These are phyloP conservation scores for Rhizoclosmatium sp. DNA, from an alignment of 192 early-diverging fungal species.

Conservation along the genomic window DNA sequence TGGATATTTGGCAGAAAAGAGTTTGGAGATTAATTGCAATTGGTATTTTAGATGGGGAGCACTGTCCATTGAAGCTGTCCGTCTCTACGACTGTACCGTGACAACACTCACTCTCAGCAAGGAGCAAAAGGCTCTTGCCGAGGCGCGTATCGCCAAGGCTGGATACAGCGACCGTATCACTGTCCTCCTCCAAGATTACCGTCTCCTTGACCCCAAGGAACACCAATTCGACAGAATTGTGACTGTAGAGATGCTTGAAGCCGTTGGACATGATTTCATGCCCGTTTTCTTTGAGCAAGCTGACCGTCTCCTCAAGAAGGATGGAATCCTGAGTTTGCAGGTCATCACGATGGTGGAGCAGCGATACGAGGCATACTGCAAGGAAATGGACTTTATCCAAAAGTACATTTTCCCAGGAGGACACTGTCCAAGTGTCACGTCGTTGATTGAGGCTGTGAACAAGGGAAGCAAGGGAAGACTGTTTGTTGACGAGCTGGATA, in stretches of 20 bases:
- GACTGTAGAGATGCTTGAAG: conserved; percentile 79
- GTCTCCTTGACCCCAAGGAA: conserved; percentile 59
- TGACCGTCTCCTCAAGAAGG: conserved; percentile 64
- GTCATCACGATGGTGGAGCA: conserved; percentile 77
- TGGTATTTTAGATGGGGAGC: conserved; percentile 63
- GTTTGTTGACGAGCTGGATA: conserved; percentile 63
- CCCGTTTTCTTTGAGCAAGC: conserved; percentile 67
- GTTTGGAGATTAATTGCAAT: too few relatives aligned
- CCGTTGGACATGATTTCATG: conserved; percentile 73
- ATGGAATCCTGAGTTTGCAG: conserved; percentile 66
- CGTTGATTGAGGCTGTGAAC: conserved; percentile 60
- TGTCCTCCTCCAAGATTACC: conserved; percentile 74
- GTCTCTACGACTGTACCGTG: conserved; percentile 63
- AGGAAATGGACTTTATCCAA: conserved; percentile 72
- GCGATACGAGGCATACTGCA: conserved; percentile 65
- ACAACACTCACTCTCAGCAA: conserved; percentile 69
- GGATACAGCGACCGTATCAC: conserved; percentile 63
- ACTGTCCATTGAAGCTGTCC: conserved; percentile 70
- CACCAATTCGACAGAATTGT: conserved; percentile 76
- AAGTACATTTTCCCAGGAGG: conserved; percentile 83
- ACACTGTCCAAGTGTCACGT: conserved; percentile 71
- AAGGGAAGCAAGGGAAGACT: conserved; percentile 62
- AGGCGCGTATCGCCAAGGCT: conserved; percentile 64
- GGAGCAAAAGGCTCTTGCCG: conserved; percentile 72
- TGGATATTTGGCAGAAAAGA: too few relatives aligned